Evolutionary conservation across 2,329 filamentous ascomycete species (phyloP), one percentile per base, ranked within the genome.

Genomic region (Rhexocercosporidium sp.): DNA sequence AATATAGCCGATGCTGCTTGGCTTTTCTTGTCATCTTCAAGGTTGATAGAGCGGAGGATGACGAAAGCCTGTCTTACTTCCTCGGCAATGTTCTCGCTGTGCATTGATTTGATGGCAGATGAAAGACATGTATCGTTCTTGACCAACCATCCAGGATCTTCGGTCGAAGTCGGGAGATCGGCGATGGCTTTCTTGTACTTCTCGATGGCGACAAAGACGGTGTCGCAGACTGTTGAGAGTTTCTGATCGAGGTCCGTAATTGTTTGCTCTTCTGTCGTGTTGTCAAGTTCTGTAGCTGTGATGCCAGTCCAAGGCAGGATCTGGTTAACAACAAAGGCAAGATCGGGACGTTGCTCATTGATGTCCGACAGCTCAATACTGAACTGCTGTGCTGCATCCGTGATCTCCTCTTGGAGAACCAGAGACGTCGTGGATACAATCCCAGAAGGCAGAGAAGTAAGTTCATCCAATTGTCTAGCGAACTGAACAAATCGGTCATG

Each of bases 121-220:
- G 62, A 65, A 16, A 78, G 62, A 20, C 59, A 62, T 8, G 4
- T 20, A 44, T 76, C 72, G 29, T 69, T 82, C 79, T 57, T 79
- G 1, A 86, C 77, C 9, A 94, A 78, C 88, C 92, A 93, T 1
- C 84, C 82, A 0, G 82, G 74, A 51, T 91, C 87, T 39, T 92
- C 88, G 1, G 82, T 82, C 1, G 89, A 86, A 4, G 79, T 76
- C 1, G 90, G 88, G 1, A 90, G 79, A 3, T 82, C 81, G 12
- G 81, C 78, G 9, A 88, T 80, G 2, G 83, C 80, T 68, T 86
- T 86, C 66, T 88, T 86, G 54, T 91, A 84, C 70, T 90, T 88
- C 77, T 97, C 93, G 57, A 97, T 84, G 0, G 92, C 90, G 41
- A 95, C 91, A 1, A 97, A 87, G 31, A 95, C 86, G 59, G 88